These are phyloP conservation scores for Exophiala lecanii-corni DNA, from an alignment of 2,329 filamentous ascomycete species.

Conservation along the genomic window DNA sequence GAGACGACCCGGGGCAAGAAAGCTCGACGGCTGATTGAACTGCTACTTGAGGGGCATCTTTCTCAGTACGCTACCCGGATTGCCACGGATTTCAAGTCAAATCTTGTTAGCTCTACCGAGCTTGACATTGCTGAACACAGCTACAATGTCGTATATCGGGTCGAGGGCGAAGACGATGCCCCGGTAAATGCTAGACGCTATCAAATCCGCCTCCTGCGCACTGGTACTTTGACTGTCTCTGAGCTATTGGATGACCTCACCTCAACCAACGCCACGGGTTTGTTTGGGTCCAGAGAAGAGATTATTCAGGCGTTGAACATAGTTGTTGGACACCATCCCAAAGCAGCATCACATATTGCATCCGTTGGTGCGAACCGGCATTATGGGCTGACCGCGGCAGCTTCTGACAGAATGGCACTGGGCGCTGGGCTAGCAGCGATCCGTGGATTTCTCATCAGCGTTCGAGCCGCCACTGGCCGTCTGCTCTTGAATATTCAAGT, in stretches of 20 bases:
- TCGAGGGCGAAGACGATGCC: slow-evolving; percentile 33
- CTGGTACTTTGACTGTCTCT: slow-evolving; percentile 36
- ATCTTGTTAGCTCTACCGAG: slow-evolving; percentile 30
- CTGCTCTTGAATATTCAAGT: slow-evolving; percentile 62
- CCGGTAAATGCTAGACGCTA: slow-evolving; percentile 33
- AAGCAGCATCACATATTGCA: background rate
- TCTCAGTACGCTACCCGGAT: slow-evolving; percentile 28
- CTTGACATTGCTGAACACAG: slow-evolving; percentile 27
- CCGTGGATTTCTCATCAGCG: slow-evolving; percentile 59
- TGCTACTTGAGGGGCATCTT: slow-evolving; percentile 41
- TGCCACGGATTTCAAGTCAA: slow-evolving; percentile 39
- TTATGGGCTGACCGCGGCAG: background rate
- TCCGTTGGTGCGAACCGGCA: slow-evolving; percentile 1
- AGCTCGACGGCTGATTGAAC: slow-evolving; percentile 42
- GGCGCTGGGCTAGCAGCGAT: slow-evolving; percentile 46
- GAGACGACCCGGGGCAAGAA: background rate
- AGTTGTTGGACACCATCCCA: background rate
- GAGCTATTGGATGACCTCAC: background rate
- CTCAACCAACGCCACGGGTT: slow-evolving; percentile 1
- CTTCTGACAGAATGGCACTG: background rate
- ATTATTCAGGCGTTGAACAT: slow-evolving; percentile 4
- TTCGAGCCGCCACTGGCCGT: slow-evolving; percentile 54
- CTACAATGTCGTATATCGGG: slow-evolving; percentile 30
- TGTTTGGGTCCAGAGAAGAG: background rate
- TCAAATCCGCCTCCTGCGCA: slow-evolving; percentile 33